These are phyloP conservation scores for Penicillium sp. DNA, from an alignment of 2,329 filamentous ascomycete genomes.

Conservation along the genomic window DNA sequence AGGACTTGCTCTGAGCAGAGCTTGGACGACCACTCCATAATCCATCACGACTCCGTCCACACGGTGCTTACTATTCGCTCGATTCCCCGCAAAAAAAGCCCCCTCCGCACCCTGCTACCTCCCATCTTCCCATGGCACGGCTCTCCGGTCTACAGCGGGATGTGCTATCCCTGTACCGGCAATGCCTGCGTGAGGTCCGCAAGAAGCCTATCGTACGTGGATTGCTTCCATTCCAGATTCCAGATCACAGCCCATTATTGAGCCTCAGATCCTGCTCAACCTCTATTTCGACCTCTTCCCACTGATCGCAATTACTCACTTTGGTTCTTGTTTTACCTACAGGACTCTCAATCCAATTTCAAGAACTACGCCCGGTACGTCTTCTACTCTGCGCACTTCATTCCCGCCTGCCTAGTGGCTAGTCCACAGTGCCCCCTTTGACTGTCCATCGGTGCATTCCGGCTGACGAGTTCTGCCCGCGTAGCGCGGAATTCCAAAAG, in stretches of 20 bases:
- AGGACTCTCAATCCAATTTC: conserved; percentile 48
- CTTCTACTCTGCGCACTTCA: conserved; percentile 6
- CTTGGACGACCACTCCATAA: background rate
- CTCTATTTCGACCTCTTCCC: background rate
- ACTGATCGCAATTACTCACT: background rate
- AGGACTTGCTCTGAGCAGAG: background rate
- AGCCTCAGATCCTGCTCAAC: background rate
- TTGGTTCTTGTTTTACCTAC: background rate
- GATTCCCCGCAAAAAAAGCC: conserved; percentile 5
- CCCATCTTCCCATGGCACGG: conserved; percentile 38
- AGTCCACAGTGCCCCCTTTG: background rate
- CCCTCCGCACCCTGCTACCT: conserved; percentile 4
- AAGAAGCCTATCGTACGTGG: conserved; percentile 72
- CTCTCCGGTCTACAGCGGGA: conserved; percentile 89
- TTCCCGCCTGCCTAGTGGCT: background rate
- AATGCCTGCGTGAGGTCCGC: conserved; percentile 77
- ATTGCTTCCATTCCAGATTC: background rate
- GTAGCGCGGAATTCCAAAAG: conserved; percentile 75
- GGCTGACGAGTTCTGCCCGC: conserved; percentile 19
- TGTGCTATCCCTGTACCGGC: conserved; percentile 81
- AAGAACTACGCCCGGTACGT: conserved; percentile 45
- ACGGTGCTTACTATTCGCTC: conserved; percentile 9
- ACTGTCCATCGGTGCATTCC: conserved; percentile 13
- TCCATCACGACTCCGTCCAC: background rate
- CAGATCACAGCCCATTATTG: background rate